Evolutionary conservation across 345 rosid species (phyloP), one percentile per base, ranked within the genome.

Genomic region (Boechera divaricarpa): DNA sequence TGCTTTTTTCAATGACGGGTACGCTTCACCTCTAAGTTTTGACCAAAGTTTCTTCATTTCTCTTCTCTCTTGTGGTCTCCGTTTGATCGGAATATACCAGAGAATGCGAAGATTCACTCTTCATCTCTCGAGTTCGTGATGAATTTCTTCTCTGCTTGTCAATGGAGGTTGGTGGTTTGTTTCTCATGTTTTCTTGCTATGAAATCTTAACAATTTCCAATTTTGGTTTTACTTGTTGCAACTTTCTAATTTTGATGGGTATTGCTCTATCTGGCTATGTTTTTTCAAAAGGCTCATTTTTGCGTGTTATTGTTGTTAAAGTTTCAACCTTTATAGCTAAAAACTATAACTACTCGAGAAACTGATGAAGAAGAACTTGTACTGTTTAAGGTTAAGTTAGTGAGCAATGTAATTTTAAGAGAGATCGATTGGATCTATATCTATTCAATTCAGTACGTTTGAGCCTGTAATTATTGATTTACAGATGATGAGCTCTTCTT

Each of bases 401-500:
- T 51, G 4, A 52, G 15, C 13, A 29, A 3, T 51, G 62, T 10
- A 12, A 2, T 51, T 51, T 53, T 10, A 41, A 11, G 15, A 10
- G 45, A 29, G 39, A 39, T 18, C 3, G 57, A 55, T 21, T 65
- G 36, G 64, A 74, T 65, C 55, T 73, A 2, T 63, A 38, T 63
- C 32, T 29, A 41, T 42, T 7, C 0, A 26, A 29, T 33, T 47
- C 16, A 35, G 6, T 61, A 49, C 48, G 69, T 10, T 41, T 62
- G 77, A 56, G 48, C 1, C 10, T 74, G 58, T 45, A 2, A 35
- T 47, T 21, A 24, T 76, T 38, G 59, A 28, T 5, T 56, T 31
- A 38, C 62, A 86, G 81, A 84, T 63, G 78, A 89, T 91, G 96
- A 86, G 84, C 82, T 81, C 90, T 76, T 83, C 90, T 52, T 81